Base-by-base conservation (phyloP, 768 basidiomycete genomes). In the Postia placenta region DNA sequence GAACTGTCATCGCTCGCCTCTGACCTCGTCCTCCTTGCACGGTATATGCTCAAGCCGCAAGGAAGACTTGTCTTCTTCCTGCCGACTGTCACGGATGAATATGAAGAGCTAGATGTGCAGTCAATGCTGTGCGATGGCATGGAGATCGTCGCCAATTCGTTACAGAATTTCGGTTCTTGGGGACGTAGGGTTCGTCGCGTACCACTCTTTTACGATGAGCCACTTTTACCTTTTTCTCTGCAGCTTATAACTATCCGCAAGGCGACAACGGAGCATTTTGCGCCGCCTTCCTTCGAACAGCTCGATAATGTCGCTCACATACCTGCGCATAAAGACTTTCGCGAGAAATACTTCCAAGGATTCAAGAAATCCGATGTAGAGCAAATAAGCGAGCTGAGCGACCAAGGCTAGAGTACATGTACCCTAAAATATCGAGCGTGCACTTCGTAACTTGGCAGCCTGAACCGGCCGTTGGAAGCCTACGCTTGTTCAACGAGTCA, bases 41-140 rank as follows among this genome's bases (percentile, higher is more conserved):
- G 93, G 45, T 90, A 87, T 64, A 69, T 96, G 23, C 76, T 99
- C 24, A 90, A 82, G 54, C 90, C 90, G 1, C 75, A 74, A 20
- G 96, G 96, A 11, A 73, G 96, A 35, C 76, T 99, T 14, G 95
- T 99, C 3, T 98, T 96, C 69, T 98, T 97, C 70, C 74, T 98
- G 19, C 92, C 92, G 0, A 94, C 92, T 0, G 87, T 95, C 19
- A 90, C 81, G 11, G 93, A 95, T 41, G 87, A 93, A 36, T 98
- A 94, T 60, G 79, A 86, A 52, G 87, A 89, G 56, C 69, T 96
- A 1, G 96, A 99, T 60, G 71, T 98, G 7, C 75, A 86, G 25
- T 67, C 74, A 1, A 78, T 91, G 65, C 73, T 92, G 3, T 89
- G 87, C 56, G 81, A 83, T 20, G 94, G 93, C 1, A 93, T 98